These are phyloP conservation scores for Setaria viridis DNA, from an alignment of 202 grass and related monocot species.

Conservation along the genomic window DNA sequence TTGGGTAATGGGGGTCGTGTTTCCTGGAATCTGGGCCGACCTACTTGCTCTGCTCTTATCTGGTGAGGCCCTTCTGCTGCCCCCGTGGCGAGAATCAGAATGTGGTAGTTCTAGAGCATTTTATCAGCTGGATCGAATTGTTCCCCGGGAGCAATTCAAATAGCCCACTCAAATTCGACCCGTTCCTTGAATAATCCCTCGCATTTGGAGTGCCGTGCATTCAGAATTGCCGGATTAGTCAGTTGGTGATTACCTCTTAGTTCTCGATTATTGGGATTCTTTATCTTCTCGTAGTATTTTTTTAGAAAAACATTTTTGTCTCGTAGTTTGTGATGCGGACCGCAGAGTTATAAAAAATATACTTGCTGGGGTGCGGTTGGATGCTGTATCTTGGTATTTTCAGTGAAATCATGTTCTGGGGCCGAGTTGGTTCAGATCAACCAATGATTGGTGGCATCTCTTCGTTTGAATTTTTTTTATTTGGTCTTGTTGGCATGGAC, in stretches of 20 bases:
- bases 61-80: background rate
- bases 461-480: constrained; percentile 19
- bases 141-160: background rate
- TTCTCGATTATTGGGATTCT: constrained; percentile 4
- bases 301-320: background rate
- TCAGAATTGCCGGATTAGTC: background rate
- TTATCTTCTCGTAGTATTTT: constrained; percentile 3
- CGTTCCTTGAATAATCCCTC: constrained; percentile 39
- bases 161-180: constrained; percentile 14
- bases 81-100: constrained; percentile 1
- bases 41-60: background rate
- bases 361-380: constrained; percentile 14
- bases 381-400: constrained; percentile 27
- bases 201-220: constrained; percentile 19
- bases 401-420: background rate
- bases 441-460: constrained; percentile 14
- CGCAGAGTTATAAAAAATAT: background rate
- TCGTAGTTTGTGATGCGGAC: constrained; percentile 27
- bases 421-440: constrained; percentile 12
- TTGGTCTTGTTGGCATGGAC: background rate
- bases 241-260: background rate
- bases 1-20: constrained; percentile 28
- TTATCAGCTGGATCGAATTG: constrained; percentile 37
- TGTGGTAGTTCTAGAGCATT: constrained; percentile 35
- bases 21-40: constrained; percentile 26